phyloP scores from a whole-genome alignment of 345 rosid genomes.

The Populus simonii region DNA sequence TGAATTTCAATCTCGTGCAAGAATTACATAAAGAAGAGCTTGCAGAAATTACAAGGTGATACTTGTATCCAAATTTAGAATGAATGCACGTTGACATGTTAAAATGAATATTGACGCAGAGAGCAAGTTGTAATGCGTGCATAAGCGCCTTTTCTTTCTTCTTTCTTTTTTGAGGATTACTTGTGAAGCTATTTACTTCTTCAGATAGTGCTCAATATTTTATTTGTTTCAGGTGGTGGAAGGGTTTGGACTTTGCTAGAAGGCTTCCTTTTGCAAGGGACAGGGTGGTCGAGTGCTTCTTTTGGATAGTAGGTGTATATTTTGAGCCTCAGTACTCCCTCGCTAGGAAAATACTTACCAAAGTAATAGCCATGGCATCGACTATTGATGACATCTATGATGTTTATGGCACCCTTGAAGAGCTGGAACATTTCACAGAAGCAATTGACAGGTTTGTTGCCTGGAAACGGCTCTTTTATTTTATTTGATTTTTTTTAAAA shows the following conservation, averaged over 20 bases:
- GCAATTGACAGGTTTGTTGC: slow-evolving; percentile 29
- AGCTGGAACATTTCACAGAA: slow-evolving; percentile 29
- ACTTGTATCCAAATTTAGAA: too few relatives aligned
- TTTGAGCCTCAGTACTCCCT: slow-evolving; percentile 30
- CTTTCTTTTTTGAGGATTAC: too few relatives aligned
- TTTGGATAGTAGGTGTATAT: slow-evolving; percentile 32
- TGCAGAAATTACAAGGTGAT: slow-evolving; percentile 13
- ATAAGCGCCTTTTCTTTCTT: too few relatives aligned
- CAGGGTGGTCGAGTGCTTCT: slow-evolving; percentile 38
- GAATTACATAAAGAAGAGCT: slow-evolving; percentile 23
- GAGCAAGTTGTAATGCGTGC: too few relatives aligned
- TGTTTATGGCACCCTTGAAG: slow-evolving; percentile 37
- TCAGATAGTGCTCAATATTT: background rate
- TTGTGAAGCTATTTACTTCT: background rate
- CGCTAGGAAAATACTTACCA: slow-evolving; percentile 21
- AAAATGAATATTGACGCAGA: too few relatives aligned
- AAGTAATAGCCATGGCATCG: slow-evolving; percentile 24
- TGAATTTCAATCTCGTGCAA: slow-evolving; percentile 35
- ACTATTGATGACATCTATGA: slow-evolving; percentile 39
- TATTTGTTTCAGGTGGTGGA: slow-evolving; percentile 34
- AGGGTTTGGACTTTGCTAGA: slow-evolving; percentile 20
- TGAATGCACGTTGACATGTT: too few relatives aligned
- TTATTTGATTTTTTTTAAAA: too few relatives aligned
- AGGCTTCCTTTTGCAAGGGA: slow-evolving; percentile 34
- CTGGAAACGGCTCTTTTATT: too few relatives aligned